These are phyloP conservation scores for Eryngium alpinum DNA, from an alignment of 140 eudicot species.

Conservation along the genomic window DNA sequence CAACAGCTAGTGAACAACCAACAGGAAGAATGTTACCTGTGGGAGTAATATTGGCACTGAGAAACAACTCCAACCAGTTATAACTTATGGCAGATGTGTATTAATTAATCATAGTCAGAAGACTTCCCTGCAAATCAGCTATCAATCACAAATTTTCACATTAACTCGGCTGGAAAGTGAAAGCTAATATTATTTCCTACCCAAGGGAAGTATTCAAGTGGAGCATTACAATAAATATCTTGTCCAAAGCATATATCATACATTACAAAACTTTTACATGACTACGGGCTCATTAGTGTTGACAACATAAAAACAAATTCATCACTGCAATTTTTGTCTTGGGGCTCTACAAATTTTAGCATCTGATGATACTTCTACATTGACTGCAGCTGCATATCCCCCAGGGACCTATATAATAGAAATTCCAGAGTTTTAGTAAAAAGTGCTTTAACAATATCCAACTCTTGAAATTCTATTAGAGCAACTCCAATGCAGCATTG, in stretches of 20 bases:
- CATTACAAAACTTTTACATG: slow-evolving; percentile 30
- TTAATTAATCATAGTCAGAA: not conserved
- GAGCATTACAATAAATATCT: slow-evolving; percentile 25
- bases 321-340: not conserved
- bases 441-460: not conserved
- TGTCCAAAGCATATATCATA: slow-evolving; percentile 27
- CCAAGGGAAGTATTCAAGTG: slow-evolving; percentile 15
- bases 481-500: too few species aligned
- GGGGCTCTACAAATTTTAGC: slow-evolving; percentile 2
- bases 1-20: too few species aligned
- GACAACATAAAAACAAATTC: not conserved
- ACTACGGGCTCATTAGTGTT: not conserved
- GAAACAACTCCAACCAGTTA: too few species aligned
- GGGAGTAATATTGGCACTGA: too few species aligned
- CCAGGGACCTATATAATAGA: not conserved
- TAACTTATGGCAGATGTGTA: not conserved
- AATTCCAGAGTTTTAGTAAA: not conserved
- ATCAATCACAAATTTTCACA: slow-evolving; percentile 4
- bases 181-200: slow-evolving; percentile 26
- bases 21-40: too few species aligned
- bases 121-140: slow-evolving; percentile 14
- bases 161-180: not conserved
- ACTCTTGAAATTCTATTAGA: not conserved
- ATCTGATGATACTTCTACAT: slow-evolving; percentile 2
- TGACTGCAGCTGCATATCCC: slow-evolving; percentile 6